A percentile compares a stretch with the other conserved stretches of the same genome.
These are phyloP conservation scores for Talaromyces sp. DNA, from an alignment of 2,329 filamentous ascomycete species.

Conservation along the genomic window DNA sequence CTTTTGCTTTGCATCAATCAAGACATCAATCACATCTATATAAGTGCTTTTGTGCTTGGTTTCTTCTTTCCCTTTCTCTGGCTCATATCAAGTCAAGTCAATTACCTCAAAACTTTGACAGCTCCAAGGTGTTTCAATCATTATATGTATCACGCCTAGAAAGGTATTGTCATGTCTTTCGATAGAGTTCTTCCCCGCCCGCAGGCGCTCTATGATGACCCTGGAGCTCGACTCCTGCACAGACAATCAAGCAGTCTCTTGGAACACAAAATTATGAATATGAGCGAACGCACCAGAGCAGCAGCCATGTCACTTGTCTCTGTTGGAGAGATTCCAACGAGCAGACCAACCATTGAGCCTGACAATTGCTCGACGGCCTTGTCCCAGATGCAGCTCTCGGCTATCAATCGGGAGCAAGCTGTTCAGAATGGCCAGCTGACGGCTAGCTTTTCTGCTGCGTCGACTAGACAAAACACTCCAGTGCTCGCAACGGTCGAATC, in stretches of 20 bases:
- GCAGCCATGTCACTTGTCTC: conserved; percentile 10
- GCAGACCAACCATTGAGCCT: background rate
- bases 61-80: conserved; percentile 13
- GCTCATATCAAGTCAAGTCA: conserved; percentile 1
- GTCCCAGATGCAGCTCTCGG: conserved; percentile 26
- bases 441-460: conserved; percentile 12
- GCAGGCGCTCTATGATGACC: conserved; percentile 41
- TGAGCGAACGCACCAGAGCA: conserved; percentile 22
- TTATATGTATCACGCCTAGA: conserved; percentile 2
- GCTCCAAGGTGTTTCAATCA: conserved; percentile 15
- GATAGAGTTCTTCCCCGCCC: conserved; percentile 48
- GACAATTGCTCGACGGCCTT: conserved; percentile 13
- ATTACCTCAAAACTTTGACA: conserved; percentile 14
- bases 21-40: conserved; percentile 22
- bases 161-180: conserved; percentile 40
- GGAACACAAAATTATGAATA: conserved; percentile 43
- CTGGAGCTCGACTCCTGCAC: conserved; percentile 29
- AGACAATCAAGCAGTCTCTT: conserved; percentile 36
- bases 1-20: background rate
- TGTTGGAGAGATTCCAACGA: background rate
- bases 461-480: conserved; percentile 9
- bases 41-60: conserved; percentile 24
- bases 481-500: background rate
- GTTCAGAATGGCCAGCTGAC: conserved; percentile 22
- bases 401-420: conserved; percentile 27